A percentile compares a stretch with the other conserved stretches of the same genome.
These are phyloP conservation scores for Mayamaea pseudoterrestris DNA, from an alignment of 108 stramenopile species.

Conservation along the genomic window DNA sequence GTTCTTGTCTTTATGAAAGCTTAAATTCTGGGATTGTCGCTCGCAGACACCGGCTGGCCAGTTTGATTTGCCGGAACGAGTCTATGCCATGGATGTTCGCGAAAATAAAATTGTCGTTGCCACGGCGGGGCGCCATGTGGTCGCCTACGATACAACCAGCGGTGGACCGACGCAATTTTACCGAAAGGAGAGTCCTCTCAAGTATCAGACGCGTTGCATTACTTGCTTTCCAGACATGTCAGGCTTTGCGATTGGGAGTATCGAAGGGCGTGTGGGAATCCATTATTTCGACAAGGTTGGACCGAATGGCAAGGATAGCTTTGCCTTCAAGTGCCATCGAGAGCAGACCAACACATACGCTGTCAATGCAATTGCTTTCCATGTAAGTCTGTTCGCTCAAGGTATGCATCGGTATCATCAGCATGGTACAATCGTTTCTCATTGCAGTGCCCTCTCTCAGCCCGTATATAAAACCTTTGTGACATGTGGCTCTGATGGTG, in stretches of 20 bases:
- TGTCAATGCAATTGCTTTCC: slow-evolving; percentile 91
- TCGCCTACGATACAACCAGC: slow-evolving; percentile 60
- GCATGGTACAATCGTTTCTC: too few species aligned
- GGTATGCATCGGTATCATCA: too few species aligned
- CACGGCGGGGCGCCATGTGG: slow-evolving; percentile 65
- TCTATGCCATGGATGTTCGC: slow-evolving; percentile 78
- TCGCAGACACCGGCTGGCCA: slow-evolving; percentile 60
- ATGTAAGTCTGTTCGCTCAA: too few species aligned
- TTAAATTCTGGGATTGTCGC: slow-evolving; percentile 88
- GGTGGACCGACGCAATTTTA: slow-evolving; percentile 55
- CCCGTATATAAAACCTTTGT: slow-evolving; percentile 78
- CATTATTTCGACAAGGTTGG: slow-evolving; percentile 83
- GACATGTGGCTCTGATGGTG: slow-evolving; percentile 83
- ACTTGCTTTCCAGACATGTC: slow-evolving; percentile 75
- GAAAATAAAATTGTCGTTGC: slow-evolving; percentile 76
- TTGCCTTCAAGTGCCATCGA: slow-evolving; percentile 97
- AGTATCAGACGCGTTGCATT: slow-evolving; percentile 80
- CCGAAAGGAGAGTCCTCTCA: slow-evolving; percentile 76
- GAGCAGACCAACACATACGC: slow-evolving; percentile 56
- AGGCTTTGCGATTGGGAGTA: slow-evolving; percentile 91
- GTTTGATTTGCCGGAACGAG: slow-evolving; percentile 71
- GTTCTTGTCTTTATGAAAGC: too few species aligned
- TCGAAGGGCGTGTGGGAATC: slow-evolving; percentile 95
- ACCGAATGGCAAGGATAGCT: slow-evolving; percentile 73
- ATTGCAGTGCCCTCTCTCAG: too few species aligned